phyloP scores from a whole-genome alignment of 179 eudicot species.

The Silene vulgaris region DNA sequence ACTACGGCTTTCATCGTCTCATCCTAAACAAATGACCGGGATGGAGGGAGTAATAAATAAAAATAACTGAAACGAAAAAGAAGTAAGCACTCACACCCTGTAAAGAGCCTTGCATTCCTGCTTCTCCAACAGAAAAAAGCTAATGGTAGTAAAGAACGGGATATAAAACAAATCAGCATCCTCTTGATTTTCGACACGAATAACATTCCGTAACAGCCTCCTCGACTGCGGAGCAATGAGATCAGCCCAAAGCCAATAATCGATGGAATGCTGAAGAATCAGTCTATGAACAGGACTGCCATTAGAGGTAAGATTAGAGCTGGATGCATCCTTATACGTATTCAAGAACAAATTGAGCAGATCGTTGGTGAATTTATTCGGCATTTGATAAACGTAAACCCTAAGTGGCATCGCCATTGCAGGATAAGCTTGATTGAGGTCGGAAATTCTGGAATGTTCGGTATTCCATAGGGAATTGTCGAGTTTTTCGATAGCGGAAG shows the following conservation, averaged over 20 bases:
- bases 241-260: constrained; percentile 97
- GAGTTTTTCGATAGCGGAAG: constrained; percentile 32
- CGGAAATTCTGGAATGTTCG: constrained; percentile 41
- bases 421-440: constrained; percentile 28
- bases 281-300: constrained; percentile 94
- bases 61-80: not conserved
- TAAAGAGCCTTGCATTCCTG: constrained; percentile 98
- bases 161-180: constrained; percentile 91
- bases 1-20: no score
- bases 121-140: constrained; percentile 88
- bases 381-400: constrained; percentile 93
- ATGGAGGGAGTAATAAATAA: constrained; percentile 2
- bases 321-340: constrained; percentile 59
- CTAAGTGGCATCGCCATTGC: constrained; percentile 38
- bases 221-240: constrained; percentile 73
- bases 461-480: constrained; percentile 50
- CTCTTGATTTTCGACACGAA: constrained; percentile 68
- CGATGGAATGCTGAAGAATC: constrained; percentile 88
- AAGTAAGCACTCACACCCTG: constrained; percentile 91
- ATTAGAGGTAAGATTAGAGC: constrained; percentile 75
- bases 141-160: constrained; percentile 92
- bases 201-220: constrained; percentile 67
- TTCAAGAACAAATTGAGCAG: constrained; percentile 58
- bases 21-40: not conserved
- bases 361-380: constrained; percentile 76